Evolutionary conservation across 306 rosid genomes (phyloP).

Genomic region (Lotus japonicus): DNA sequence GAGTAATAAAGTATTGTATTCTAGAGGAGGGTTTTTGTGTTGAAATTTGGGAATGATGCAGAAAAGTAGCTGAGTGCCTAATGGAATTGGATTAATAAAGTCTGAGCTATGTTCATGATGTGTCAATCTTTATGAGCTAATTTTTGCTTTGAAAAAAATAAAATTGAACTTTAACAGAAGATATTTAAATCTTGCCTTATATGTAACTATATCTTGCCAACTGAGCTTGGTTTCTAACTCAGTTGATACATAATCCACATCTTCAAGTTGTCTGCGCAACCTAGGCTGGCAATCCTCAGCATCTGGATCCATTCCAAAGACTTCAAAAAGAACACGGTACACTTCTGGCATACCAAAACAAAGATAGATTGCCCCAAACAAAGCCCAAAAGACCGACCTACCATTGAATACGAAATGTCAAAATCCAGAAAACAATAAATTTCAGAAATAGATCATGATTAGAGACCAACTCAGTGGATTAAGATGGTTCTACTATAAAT

Average conservation of each 20-base stretch:
- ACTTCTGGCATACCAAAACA: conserved; percentile 96
- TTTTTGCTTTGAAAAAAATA: not conserved
- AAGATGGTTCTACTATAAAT: not conserved
- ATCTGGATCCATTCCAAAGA: conserved; percentile 94
- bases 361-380: conserved; percentile 93
- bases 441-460: conserved; percentile 16
- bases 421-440: not conserved
- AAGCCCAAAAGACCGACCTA: conserved; percentile 96
- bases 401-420: conserved; percentile 20
- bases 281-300: conserved; percentile 80
- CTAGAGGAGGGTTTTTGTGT: not conserved
- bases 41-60: not conserved
- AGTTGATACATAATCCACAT: conserved; percentile 82
- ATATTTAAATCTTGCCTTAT: conserved; percentile 53
- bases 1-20: not conserved
- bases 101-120: not conserved
- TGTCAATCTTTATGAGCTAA: not conserved
- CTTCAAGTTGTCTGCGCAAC: conserved; percentile 88
- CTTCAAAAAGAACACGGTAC: conserved; percentile 94
- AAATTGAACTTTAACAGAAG: conserved; percentile 14
- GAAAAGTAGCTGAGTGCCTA: not conserved
- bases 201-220: conserved; percentile 89
- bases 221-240: conserved; percentile 81
- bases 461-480: conserved; percentile 7
- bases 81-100: not conserved